phyloP scores from a whole-genome alignment of 768 basidiomycete species.

The Steccherinum ochraceum region DNA sequence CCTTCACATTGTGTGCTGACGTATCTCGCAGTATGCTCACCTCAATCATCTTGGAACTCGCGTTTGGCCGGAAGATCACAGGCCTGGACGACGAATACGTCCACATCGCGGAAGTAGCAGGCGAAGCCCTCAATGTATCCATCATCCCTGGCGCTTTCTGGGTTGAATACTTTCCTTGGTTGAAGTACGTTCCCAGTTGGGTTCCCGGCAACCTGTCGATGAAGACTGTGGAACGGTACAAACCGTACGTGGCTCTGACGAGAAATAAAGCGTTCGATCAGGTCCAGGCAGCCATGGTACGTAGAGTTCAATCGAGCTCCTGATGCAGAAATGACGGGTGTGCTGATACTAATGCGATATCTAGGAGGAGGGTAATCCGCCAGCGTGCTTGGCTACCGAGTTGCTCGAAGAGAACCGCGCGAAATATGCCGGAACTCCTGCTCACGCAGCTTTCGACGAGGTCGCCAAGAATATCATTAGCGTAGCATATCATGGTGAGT shows the following conservation, averaged over 20 bases:
- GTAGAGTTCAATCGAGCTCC: neutral
- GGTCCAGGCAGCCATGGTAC: neutral
- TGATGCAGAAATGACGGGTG: neutral
- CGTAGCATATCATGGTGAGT: constrained; percentile 1
- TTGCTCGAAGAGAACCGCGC: neutral
- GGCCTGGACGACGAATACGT: neutral
- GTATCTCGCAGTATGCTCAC: neutral
- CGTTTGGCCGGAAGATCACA: neutral
- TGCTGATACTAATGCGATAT: neutral
- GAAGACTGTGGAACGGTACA: neutral
- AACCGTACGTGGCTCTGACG: neutral
- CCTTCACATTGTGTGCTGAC: neutral
- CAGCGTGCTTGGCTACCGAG: neutral
- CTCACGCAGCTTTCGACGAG: neutral
- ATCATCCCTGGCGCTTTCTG: constrained; percentile 4
- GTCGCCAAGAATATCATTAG: neutral
- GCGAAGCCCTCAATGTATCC: neutral
- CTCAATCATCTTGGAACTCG: neutral
- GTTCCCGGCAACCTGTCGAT: neutral
- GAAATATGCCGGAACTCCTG: neutral
- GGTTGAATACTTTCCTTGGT: constrained; percentile 5
- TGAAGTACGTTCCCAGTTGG: constrained; percentile 4
- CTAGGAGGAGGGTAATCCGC: neutral
- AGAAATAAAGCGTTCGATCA: neutral
- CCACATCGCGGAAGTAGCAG: neutral